Evolutionary conservation across 179 eudicot genomes (phyloP).

Genomic region (Gypsophila paniculata): DNA sequence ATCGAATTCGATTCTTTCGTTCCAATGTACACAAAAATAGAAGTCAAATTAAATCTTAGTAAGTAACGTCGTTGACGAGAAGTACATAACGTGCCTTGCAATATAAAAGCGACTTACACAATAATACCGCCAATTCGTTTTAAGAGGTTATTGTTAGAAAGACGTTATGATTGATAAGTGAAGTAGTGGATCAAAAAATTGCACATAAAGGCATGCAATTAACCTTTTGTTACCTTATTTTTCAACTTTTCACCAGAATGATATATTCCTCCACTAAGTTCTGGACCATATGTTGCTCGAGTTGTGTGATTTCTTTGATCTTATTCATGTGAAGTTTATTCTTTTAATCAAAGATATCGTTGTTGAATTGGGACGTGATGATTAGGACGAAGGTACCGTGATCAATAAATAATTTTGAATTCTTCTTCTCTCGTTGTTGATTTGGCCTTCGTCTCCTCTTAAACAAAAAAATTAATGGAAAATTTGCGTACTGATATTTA

Average conservation of each 20-base stretch:
- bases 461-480: no score
- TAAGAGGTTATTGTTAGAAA: background rate
- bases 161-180: conserved; percentile 1
- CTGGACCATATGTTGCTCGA: background rate
- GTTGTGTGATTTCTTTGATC: no score
- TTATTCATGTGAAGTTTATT: no score
- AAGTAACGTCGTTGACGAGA: background rate
- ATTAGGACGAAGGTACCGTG: no score
- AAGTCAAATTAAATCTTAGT: background rate
- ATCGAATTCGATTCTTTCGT: no score
- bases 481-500: no score
- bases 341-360: no score
- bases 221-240: no score
- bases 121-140: background rate
- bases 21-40: background rate
- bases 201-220: background rate
- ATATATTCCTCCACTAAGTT: background rate
- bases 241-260: background rate
- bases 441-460: no score
- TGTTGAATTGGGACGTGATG: no score
- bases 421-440: no score
- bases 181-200: background rate
- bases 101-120: background rate
- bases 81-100: background rate
- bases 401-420: no score